phyloP scores from a whole-genome alignment of 148 eudicot species.

The Vaccinium corymbosum region DNA sequence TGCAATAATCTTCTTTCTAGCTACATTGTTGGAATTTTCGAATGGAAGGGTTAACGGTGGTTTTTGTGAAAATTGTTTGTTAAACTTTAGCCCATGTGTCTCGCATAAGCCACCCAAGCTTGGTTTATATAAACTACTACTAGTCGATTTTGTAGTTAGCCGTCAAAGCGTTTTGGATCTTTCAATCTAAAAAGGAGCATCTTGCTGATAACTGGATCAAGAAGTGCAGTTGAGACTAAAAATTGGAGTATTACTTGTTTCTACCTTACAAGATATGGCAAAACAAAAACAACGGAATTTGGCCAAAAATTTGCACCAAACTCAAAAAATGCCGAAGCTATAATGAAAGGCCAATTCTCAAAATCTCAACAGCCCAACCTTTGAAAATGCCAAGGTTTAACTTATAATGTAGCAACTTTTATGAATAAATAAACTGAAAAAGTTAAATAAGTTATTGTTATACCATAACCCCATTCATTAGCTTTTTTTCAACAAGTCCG shows the following conservation, averaged over 20 bases:
- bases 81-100: too few relatives aligned
- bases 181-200: constrained; percentile 39
- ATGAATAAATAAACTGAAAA: too few relatives aligned
- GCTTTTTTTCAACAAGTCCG: too few relatives aligned
- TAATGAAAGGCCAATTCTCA: neutral
- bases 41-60: neutral
- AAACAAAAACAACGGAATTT: neutral
- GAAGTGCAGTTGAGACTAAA: constrained; percentile 76
- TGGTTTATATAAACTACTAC: too few relatives aligned
- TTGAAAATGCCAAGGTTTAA: constrained; percentile 25
- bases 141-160: too few relatives aligned
- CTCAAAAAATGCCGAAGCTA: constrained; percentile 5
- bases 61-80: neutral
- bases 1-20: neutral
- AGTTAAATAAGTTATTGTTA: too few relatives aligned
- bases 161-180: too few relatives aligned
- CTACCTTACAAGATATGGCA: constrained; percentile 44
- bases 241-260: constrained; percentile 76
- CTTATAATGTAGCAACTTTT: too few relatives aligned
- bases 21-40: neutral
- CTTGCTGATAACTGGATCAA: constrained; percentile 67
- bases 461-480: too few relatives aligned
- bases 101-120: too few relatives aligned
- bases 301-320: neutral
- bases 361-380: constrained; percentile 35